A percentile compares a stretch with the other conserved stretches of the same genome.
phyloP scores from a whole-genome alignment of 169 alveolate species.

The Plasmodium berghei region DNA sequence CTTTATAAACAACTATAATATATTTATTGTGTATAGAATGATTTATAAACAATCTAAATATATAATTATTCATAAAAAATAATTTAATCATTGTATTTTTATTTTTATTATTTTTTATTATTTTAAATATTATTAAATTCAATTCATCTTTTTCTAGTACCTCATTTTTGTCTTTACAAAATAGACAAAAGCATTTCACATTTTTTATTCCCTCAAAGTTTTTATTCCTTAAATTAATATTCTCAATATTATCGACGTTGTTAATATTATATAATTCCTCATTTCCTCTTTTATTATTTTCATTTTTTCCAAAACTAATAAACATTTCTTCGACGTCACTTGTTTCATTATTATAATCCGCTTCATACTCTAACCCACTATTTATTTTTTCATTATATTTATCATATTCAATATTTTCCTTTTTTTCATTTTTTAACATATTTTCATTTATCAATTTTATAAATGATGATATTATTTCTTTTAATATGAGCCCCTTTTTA shows the following conservation, averaged over 20 bases:
- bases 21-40: conserved; percentile 31
- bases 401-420: background rate
- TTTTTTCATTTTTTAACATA: background rate
- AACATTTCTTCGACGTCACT: conserved; percentile 28
- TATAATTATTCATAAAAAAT: conserved; percentile 44
- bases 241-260: background rate
- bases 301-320: background rate
- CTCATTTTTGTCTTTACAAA: conserved; percentile 17
- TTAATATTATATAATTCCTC: background rate
- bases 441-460: conserved; percentile 39
- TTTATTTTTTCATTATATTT: background rate
- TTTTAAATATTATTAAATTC: conserved; percentile 22
- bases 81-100: conserved; percentile 30
- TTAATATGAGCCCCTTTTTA: conserved; percentile 30
- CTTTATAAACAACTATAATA: background rate
- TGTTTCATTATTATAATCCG: background rate
- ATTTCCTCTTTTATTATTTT: background rate
- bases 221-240: background rate
- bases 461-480: conserved; percentile 21
- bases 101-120: conserved; percentile 53
- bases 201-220: background rate
- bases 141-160: conserved; percentile 29
- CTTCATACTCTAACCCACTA: background rate
- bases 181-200: conserved; percentile 28
- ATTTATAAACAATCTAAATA: conserved; percentile 40